phyloP scores from a whole-genome alignment of 2,329 filamentous ascomycete genomes.

The Ophiocordyceps camponoti-floridani region DNA sequence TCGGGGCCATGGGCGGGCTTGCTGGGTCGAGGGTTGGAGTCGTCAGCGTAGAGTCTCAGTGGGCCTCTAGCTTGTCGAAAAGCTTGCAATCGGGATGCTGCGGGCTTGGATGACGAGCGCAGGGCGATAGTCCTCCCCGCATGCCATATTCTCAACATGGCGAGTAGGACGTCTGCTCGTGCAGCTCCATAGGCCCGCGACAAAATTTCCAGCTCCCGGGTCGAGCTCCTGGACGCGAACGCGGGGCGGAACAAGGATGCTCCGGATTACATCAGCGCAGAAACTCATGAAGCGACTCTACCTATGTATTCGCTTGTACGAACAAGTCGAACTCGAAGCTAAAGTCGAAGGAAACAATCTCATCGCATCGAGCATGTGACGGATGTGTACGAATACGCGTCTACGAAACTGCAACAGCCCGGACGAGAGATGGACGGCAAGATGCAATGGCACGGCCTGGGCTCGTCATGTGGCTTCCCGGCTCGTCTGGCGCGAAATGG shows the following conservation, averaged over 20 bases:
- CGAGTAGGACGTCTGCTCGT: background rate
- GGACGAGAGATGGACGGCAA: background rate
- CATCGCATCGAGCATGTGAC: background rate
- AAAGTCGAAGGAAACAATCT: too few relatives aligned
- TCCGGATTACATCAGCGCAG: background rate
- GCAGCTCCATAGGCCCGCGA: background rate
- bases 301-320: too few relatives aligned
- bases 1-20: constrained; percentile 5
- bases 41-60: constrained; percentile 14
- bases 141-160: constrained; percentile 16
- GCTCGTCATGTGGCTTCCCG: background rate
- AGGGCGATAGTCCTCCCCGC: constrained; percentile 8
- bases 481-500: background rate
- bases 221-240: too few relatives aligned
- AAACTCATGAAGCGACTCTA: too few relatives aligned
- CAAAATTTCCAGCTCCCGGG: background rate
- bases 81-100: constrained; percentile 7
- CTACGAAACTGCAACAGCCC: background rate
- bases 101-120: too few relatives aligned
- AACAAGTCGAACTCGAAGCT: too few relatives aligned
- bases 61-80: constrained; percentile 7
- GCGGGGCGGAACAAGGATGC: background rate
- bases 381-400: background rate
- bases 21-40: constrained; percentile 11
- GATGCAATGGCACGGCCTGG: background rate